phyloP scores from a whole-genome alignment of 345 rosid genomes.

The Pseudoturritis turrita region DNA sequence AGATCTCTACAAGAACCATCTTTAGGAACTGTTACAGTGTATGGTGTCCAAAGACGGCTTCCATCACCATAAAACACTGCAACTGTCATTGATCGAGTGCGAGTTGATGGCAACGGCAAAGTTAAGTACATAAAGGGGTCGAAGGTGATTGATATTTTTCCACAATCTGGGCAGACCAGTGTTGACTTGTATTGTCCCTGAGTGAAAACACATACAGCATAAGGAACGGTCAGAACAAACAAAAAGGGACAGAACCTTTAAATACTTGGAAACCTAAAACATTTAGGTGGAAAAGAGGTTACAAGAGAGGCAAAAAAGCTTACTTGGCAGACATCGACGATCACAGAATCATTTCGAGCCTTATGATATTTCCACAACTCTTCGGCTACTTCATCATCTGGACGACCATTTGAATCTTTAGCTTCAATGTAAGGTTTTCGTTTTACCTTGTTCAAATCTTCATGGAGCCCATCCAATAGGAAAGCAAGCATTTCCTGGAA shows the following conservation, averaged over 20 bases:
- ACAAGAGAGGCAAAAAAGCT: conserved; percentile 19
- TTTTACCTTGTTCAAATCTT: conserved; percentile 91
- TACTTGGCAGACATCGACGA: conserved; percentile 95
- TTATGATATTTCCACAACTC: conserved; percentile 88
- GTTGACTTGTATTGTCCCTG: conserved; percentile 99
- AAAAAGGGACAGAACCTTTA: not conserved
- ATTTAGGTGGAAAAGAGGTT: not conserved
- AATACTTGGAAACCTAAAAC: not conserved
- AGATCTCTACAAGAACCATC: conserved; percentile 76
- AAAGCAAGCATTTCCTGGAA: conserved; percentile 87
- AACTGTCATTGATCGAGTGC: conserved; percentile 76
- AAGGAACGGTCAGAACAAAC: not conserved
- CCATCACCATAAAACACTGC: conserved; percentile 76
- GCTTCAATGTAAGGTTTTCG: conserved; percentile 82
- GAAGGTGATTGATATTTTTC: conserved; percentile 81
- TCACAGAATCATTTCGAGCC: conserved; percentile 94
- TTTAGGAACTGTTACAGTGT: conserved; percentile 68
- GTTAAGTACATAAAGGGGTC: conserved; percentile 97
- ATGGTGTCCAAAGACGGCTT: conserved; percentile 69
- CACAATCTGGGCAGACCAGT: conserved; percentile 79
- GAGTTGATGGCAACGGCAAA: conserved; percentile 82
- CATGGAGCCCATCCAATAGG: conserved; percentile 89
- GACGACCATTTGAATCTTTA: conserved; percentile 73
- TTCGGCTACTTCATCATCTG: conserved; percentile 84
- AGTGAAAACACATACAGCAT: conserved; percentile 22